Evolutionary conservation across 805 yeast genomes (phyloP).

Genomic region (Wickerhamiella alocasiicola): DNA sequence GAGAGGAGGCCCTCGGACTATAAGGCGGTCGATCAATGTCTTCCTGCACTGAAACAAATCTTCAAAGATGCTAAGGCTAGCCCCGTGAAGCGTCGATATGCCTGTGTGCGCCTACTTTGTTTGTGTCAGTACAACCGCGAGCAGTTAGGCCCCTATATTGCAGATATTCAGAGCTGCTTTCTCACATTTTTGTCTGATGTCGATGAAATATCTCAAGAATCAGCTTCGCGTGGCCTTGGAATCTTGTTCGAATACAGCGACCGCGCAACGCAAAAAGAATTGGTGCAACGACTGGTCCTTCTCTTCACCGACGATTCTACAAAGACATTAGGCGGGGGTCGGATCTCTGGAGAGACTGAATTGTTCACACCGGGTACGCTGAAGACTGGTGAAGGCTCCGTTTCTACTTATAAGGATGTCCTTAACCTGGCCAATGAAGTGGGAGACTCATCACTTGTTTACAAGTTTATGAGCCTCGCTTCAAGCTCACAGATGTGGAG

Average conservation of each 20-base stretch:
- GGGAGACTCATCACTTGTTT: constrained; percentile 89
- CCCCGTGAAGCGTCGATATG: constrained; percentile 46
- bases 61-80: constrained; percentile 26
- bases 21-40: background rate
- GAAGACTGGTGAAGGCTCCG: constrained; percentile 71
- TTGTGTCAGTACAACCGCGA: constrained; percentile 62
- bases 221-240: constrained; percentile 81
- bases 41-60: background rate
- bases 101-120: constrained; percentile 79
- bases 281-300: constrained; percentile 57
- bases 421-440: constrained; percentile 81
- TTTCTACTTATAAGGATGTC: constrained; percentile 85
- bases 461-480: constrained; percentile 87
- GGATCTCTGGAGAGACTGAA: constrained; percentile 66
- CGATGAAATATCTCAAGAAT: constrained; percentile 83
- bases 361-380: constrained; percentile 73
- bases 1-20: constrained; percentile 33
- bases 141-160: constrained; percentile 33
- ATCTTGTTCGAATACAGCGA: constrained; percentile 71
- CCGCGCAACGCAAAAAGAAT: constrained; percentile 48
- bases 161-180: constrained; percentile 60
- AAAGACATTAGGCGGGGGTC: constrained; percentile 42
- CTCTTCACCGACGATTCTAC: constrained; percentile 66
- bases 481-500: constrained; percentile 83
- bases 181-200: constrained; percentile 66